These are phyloP conservation scores for Globisporangium paddicum DNA, from an alignment of 352 stramenopile genomes.

Conservation along the genomic window DNA sequence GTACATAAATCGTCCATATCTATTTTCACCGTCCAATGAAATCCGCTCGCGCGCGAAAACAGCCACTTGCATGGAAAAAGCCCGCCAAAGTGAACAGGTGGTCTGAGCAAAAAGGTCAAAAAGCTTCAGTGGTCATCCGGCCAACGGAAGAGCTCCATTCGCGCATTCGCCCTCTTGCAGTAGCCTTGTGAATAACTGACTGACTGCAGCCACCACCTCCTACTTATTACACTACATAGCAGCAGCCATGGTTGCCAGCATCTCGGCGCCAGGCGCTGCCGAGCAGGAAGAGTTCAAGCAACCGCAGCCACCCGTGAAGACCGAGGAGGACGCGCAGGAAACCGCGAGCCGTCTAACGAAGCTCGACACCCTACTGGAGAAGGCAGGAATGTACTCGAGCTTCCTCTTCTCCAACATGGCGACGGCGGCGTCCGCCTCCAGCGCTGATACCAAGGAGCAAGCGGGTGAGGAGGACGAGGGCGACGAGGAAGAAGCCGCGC, in stretches of 20 bases:
- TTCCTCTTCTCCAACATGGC: slow-evolving; percentile 87
- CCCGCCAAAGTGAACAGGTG: neutral
- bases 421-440: slow-evolving; percentile 39
- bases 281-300: slow-evolving; percentile 17
- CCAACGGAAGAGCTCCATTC: neutral
- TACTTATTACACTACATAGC: neutral
- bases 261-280: slow-evolving; percentile 20
- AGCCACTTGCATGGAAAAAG: slow-evolving; percentile 1
- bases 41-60: slow-evolving; percentile 8
- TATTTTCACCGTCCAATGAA: slow-evolving; percentile 1
- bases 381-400: slow-evolving; percentile 83
- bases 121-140: slow-evolving; percentile 1
- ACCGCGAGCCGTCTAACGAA: slow-evolving; percentile 70
- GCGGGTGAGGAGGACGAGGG: slow-evolving; percentile 12
- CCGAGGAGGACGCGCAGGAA: slow-evolving; percentile 29
- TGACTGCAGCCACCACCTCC: neutral
- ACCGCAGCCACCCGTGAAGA: slow-evolving; percentile 9
- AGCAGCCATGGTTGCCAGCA: slow-evolving; percentile 52
- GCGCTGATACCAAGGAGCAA: neutral
- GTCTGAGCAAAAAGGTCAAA: neutral
- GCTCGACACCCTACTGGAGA: slow-evolving; percentile 84
- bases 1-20: too few relatives aligned
- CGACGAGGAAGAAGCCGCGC: slow-evolving; percentile 17
- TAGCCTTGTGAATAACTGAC: too few relatives aligned
- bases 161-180: slow-evolving; percentile 7